Conservation (phyloP, 1,139 yeast species). For the Sugiyamaella pinicola region DNA sequence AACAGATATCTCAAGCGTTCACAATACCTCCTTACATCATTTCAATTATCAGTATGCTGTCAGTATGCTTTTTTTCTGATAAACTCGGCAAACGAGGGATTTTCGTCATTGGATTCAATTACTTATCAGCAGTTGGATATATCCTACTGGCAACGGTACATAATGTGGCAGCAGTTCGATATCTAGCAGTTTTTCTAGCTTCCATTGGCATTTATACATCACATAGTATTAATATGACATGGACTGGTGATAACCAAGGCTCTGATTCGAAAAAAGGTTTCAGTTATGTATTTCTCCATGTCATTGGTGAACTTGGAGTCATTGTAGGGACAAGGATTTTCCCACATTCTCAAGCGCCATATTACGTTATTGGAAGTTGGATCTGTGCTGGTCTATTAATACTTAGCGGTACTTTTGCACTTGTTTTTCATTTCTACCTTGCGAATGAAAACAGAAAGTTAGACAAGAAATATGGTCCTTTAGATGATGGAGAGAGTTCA, state of each 20-base stretch:
- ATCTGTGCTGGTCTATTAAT: constrained; percentile 31
- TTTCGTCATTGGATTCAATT: constrained; percentile 30
- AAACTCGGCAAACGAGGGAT: constrained; percentile 32
- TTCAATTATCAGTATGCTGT: constrained; percentile 30
- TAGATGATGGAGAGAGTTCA: constrained; percentile 18
- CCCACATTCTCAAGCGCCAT: constrained; percentile 36
- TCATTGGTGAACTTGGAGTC: constrained; percentile 40
- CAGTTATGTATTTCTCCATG: constrained; percentile 36
- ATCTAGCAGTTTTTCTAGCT: constrained; percentile 38
- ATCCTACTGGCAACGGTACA: constrained; percentile 35
- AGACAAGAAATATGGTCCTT: constrained; percentile 31
- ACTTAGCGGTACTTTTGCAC: constrained; percentile 27
- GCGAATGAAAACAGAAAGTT: constrained; percentile 28
- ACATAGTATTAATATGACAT: constrained; percentile 35
- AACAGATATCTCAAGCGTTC: constrained; percentile 34
- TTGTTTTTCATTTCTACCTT: constrained; percentile 29
- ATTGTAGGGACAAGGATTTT: constrained; percentile 38
- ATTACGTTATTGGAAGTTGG: constrained; percentile 35
- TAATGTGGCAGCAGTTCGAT: constrained; percentile 31
- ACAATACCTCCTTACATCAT: constrained; percentile 36
- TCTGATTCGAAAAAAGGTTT: constrained; percentile 37
- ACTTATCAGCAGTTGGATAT: constrained; percentile 36
- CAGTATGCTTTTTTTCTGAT: constrained; percentile 31
- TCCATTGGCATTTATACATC: constrained; percentile 38
- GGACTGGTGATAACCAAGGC: constrained; percentile 42